Base-by-base conservation (phyloP, 2,329 filamentous ascomycete genomes). In the Neonectria neomacrospora region DNA sequence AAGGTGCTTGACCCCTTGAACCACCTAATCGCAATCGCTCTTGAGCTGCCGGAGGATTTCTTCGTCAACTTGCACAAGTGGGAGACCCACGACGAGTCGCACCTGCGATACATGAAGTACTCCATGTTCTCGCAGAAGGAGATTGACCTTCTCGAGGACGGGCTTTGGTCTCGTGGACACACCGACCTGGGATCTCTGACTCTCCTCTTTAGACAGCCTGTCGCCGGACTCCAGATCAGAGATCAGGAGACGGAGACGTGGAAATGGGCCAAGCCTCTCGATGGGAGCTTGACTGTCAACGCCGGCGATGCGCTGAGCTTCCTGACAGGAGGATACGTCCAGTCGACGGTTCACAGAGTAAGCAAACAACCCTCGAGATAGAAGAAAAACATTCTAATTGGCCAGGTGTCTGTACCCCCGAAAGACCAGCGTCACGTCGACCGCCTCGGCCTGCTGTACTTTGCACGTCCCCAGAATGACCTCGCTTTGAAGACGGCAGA, bases 51-150 rank as follows among this genome's bases (percentile, higher is more conserved):
- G 0, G 82, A 86, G 37, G 87, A 90, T 78, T 90, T 34, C 80
- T 86, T 65, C 78, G 81, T 18, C 77, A 85, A 67, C 0, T 16
- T 75, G 8, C 88, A 90, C 72, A 80, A 79, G 16, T 90, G 89
- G 73, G 81, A 88, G 2, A 79, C 82, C n/a, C 81, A 84, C 28
- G 82, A 84, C 18, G 86, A 89, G 64, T 85, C 86, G 23, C 86
- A 89, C 61, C 79, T 89, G n/a, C 82, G 88, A 3, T 89, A 88
- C 73, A 89, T 89, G 86, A 80, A 84, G 52, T 88, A 88, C 64
- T 79, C 80, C 9, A 80, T 81, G 0, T 83, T 86, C 37, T 80
- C 77, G 0, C 72, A 78, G 0, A 80, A 84, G n/a, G 81, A 85
- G 23, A 82, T 82, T 60, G 79, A 78, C 30, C 78, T 77, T 41